Evolutionary conservation across 768 basidiomycete genomes (phyloP).

Genomic region (Mycena vulgaris): DNA sequence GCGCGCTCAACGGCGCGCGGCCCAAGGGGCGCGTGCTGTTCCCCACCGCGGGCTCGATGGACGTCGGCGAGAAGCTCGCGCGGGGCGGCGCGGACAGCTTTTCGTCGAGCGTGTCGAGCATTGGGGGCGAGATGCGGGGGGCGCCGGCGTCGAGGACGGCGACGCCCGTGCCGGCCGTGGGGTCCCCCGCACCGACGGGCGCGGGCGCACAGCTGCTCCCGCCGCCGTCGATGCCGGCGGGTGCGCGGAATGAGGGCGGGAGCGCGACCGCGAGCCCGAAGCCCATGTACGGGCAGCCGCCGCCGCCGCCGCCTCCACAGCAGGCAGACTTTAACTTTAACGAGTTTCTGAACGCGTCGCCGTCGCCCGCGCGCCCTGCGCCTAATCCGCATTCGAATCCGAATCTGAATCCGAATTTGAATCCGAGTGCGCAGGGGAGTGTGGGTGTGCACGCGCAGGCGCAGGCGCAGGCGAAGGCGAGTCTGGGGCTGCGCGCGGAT

Average conservation of each 20-base stretch:
- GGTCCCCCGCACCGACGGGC: conserved; percentile 17
- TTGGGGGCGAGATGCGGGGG: conserved; percentile 52
- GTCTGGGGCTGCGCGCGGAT: conserved; percentile 71
- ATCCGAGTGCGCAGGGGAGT: not conserved
- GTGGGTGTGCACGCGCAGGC: conserved; percentile 34
- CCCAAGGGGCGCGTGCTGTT: conserved; percentile 82
- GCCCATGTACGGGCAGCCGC: conserved; percentile 26
- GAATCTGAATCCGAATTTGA: too few species aligned
- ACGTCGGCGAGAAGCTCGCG: conserved; percentile 38
- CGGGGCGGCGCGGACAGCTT: conserved; percentile 59
- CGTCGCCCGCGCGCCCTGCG: conserved; percentile 71
- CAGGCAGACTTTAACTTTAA: conserved; percentile 71
- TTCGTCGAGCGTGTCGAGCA: conserved; percentile 60
- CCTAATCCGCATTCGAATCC: too few species aligned
- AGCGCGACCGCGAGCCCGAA: conserved; percentile 22
- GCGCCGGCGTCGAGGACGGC: conserved; percentile 28
- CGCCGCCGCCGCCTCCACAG: not conserved
- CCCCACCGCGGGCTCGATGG: conserved; percentile 53
- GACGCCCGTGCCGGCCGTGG: conserved; percentile 24
- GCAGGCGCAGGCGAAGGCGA: conserved; percentile 54
- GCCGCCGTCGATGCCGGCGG: conserved; percentile 38
- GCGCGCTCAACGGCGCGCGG: conserved; percentile 70
- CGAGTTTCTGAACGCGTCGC: conserved; percentile 83
- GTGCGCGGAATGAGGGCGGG: not conserved
- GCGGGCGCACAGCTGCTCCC: conserved; percentile 44